Evolutionary conservation across 2,329 filamentous ascomycete species (phyloP), one percentile per base, ranked within the genome.

Genomic region (Phialophora macrospora): DNA sequence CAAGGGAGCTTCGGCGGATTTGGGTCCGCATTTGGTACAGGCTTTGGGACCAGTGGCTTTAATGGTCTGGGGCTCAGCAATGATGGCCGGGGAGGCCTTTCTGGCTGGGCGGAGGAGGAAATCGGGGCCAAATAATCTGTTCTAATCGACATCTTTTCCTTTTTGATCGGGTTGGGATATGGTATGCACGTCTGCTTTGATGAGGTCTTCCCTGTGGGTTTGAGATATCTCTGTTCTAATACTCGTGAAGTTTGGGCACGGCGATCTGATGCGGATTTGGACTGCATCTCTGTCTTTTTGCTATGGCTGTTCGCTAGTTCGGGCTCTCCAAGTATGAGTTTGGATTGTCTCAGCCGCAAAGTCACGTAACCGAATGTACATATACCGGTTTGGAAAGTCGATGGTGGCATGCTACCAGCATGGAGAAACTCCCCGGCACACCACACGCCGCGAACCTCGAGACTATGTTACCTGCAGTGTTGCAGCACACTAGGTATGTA

Each of bases 21-120:
- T 72, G 84, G 83, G 67, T 83, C 83, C 38, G 85, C 84, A 5
- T 81, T 88, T 22, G 83, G 85, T 65, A 85, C 85, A 20, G 71
- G 71, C 17, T 82, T 86, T 64, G 84, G 83, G 69, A 85, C 85
- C 68, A 80, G 79, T 64, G 82, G 82, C 22, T 88, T 86, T 62
- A 72, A 70, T 72, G 86, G 86, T 24, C 79, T 88, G 55, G 85
- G 85, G 41, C 85, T 88, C 65, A 81, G 84, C 68, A 84, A 82
- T 67, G 85, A 87, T 41, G 62, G 57, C 54, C 67, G 69, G 69
- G 82, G 80, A 48, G 83, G 82, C 52, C 79, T 88, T 62, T 84
- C 83, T 17, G 86, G 86, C 59, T 88, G 86, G 86, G 85, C 84
- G 64, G 86, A 88, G 76, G 86, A 88, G 76, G 86, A 88, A 73